These are phyloP conservation scores for Ophioceras dolichostomum DNA, from an alignment of 2,329 filamentous ascomycete genomes.

Conservation along the genomic window DNA sequence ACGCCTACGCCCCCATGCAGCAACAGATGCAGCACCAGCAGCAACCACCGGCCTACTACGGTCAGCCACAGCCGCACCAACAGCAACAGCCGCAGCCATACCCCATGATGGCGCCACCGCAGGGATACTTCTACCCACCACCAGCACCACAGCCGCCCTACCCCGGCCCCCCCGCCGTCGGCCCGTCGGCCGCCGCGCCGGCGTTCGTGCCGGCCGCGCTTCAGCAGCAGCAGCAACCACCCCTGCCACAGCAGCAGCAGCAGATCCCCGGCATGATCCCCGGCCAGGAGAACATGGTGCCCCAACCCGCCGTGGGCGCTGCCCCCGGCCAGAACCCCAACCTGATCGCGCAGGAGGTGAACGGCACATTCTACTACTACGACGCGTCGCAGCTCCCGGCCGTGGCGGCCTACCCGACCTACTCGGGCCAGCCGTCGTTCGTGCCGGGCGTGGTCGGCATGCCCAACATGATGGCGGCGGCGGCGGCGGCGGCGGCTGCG, in stretches of 20 bases:
- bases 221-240: conserved; percentile 22
- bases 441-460: conserved; percentile 51
- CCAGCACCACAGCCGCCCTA: too few species aligned
- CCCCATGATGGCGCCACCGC: conserved; percentile 4
- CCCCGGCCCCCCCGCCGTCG: too few species aligned
- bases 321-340: conserved; percentile 40
- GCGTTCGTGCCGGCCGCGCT: conserved; percentile 45
- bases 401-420: conserved; percentile 33
- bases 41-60: conserved; percentile 25
- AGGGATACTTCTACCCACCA: conserved; percentile 19
- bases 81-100: conserved; percentile 5
- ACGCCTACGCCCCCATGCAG: conserved; percentile 42
- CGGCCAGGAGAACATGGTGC: conserved; percentile 23
- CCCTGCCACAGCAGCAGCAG: conserved; percentile 33
- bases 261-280: conserved; percentile 22
- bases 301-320: conserved; percentile 19
- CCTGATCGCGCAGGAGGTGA: conserved; percentile 71
- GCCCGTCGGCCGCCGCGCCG: conserved; percentile 30
- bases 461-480: conserved; percentile 63
- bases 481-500: conserved; percentile 47
- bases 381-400: conserved; percentile 61
- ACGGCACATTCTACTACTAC: conserved; percentile 95
- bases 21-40: conserved; percentile 59
- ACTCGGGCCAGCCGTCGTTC: conserved; percentile 32
- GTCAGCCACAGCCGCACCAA: too few species aligned